phyloP scores from a whole-genome alignment of 2,329 filamentous ascomycete species.

The Neocatenulostroma microsporum region DNA sequence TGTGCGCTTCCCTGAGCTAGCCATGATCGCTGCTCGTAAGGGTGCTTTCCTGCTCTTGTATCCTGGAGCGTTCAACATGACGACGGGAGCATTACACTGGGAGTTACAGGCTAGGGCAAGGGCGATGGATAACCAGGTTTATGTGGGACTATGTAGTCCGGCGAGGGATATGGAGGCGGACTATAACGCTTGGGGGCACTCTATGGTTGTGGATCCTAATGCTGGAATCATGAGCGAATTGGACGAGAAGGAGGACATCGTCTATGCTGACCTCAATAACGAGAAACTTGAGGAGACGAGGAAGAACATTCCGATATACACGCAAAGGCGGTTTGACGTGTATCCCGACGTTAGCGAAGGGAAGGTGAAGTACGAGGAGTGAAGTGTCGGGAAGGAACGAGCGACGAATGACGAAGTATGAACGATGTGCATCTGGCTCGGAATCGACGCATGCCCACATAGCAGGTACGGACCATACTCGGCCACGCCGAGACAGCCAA shows the following conservation, averaged over 20 bases:
- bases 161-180: conserved; percentile 67
- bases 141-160: conserved; percentile 86
- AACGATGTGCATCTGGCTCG: no score
- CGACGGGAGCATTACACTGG: conserved; percentile 91
- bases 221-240: conserved; percentile 73
- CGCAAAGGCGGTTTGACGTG: conserved; percentile 86
- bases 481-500: no score
- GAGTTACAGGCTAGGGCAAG: conserved; percentile 70
- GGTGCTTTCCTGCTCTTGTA: conserved; percentile 86
- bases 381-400: no score
- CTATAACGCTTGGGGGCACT: conserved; percentile 92
- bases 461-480: no score
- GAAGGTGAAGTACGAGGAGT: conserved; percentile 29
- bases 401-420: no score
- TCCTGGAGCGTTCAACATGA: conserved; percentile 94
- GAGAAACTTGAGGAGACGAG: conserved; percentile 66
- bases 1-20: conserved; percentile 89
- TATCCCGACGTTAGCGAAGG: conserved; percentile 80
- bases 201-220: conserved; percentile 78
- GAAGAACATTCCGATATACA: conserved; percentile 73
- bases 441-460: no score
- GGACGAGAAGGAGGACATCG: conserved; percentile 67
- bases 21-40: conserved; percentile 75
- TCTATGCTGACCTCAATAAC: conserved; percentile 63
- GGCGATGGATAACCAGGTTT: conserved; percentile 89